phyloP scores from a whole-genome alignment of 768 basidiomycete species.

The Russula emetica region DNA sequence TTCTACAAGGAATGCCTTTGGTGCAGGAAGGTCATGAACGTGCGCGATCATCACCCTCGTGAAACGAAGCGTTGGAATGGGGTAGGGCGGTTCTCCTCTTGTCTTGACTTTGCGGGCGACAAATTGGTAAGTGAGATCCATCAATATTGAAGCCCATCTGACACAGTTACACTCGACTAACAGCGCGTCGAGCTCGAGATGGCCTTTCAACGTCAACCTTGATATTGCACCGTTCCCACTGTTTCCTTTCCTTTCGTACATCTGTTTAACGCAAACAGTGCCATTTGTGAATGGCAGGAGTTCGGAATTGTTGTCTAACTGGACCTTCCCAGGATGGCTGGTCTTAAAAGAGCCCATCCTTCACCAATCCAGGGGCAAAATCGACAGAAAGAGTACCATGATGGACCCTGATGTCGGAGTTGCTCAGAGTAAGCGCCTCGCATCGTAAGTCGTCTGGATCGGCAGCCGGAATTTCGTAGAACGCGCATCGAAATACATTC shows the following conservation, averaged over 20 bases:
- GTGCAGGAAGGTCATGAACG: neutral
- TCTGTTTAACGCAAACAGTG: neutral
- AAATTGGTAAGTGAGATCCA: neutral
- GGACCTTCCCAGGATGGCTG: no score
- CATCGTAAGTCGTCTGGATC: no score
- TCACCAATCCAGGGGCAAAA: no score
- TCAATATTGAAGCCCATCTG: neutral
- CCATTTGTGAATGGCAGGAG: neutral
- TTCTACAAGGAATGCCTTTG: neutral
- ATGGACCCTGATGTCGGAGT: neutral
- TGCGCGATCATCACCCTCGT: neutral
- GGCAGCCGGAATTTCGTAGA: no score
- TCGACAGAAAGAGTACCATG: neutral
- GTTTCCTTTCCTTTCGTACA: neutral
- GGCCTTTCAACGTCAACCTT: neutral
- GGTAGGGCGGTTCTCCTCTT: neutral
- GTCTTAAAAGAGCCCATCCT: no score
- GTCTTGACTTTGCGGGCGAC: neutral
- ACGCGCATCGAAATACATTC: no score
- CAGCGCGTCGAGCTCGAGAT: neutral
- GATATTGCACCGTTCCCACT: neutral
- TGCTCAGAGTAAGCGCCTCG: neutral
- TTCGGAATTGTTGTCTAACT: no score
- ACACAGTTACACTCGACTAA: no score
- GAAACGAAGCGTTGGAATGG: neutral